phyloP scores from a whole-genome alignment of 495 filamentous ascomycete species.

The Penicillium subrubescens region DNA sequence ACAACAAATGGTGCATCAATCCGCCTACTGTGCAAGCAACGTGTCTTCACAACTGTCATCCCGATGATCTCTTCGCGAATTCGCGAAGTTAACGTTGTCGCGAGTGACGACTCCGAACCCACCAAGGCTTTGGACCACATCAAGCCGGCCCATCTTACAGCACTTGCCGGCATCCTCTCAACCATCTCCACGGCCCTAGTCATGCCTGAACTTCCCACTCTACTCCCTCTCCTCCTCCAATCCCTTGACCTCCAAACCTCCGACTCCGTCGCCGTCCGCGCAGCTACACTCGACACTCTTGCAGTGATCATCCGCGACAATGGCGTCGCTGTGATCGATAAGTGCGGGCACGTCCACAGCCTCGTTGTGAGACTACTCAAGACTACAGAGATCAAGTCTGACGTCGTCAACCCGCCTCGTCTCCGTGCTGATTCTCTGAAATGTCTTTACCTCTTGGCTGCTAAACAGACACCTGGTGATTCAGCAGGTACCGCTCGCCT shows the following conservation, averaged over 20 bases:
- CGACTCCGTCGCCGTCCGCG: conserved; percentile 55
- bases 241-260: conserved; percentile 61
- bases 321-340: conserved; percentile 48
- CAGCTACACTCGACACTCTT: conserved; percentile 63
- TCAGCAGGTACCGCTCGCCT: conserved; percentile 32
- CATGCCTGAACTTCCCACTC: conserved; percentile 57
- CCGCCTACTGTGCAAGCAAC: conserved; percentile 65
- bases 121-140: conserved; percentile 30
- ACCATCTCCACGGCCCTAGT: conserved; percentile 62
- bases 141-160: conserved; percentile 66
- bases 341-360: conserved; percentile 62
- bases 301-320: conserved; percentile 60
- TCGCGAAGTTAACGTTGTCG: conserved; percentile 46
- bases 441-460: conserved; percentile 60
- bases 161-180: conserved; percentile 64
- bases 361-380: conserved; percentile 61
- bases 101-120: conserved; percentile 12
- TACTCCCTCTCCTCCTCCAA: conserved; percentile 71
- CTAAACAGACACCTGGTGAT: conserved; percentile 26
- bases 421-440: conserved; percentile 56
- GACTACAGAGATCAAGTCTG: conserved; percentile 32
- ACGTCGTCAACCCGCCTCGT: conserved; percentile 36
- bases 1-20: conserved; percentile 65
- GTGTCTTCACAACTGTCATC: conserved; percentile 62
- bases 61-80: conserved; percentile 60